Conservation (phyloP, 2,329 filamentous ascomycete genomes). For the Sclerotinia spermophila region DNA sequence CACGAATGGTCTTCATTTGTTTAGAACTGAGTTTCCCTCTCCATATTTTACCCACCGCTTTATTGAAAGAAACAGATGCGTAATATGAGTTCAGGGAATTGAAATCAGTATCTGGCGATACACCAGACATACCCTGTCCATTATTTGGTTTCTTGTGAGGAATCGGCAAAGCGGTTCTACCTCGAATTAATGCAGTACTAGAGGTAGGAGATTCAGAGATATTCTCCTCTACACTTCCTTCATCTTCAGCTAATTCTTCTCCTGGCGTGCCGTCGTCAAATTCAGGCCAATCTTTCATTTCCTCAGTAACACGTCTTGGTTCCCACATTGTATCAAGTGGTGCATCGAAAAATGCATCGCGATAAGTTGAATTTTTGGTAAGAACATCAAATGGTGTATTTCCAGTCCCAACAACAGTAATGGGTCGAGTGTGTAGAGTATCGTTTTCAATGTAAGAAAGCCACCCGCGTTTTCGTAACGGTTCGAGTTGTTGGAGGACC, state of each 20-base stretch:
- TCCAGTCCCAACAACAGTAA: conserved; percentile 69
- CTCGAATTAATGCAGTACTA: conserved; percentile 19
- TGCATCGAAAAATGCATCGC: conserved; percentile 65
- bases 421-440: conserved; percentile 49
- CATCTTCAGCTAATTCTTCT: conserved; percentile 23
- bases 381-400: conserved; percentile 57
- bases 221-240: conserved; percentile 26
- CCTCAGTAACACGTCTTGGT: conserved; percentile 22
- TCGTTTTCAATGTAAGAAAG: conserved; percentile 51
- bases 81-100: conserved; percentile 60
- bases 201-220: background rate
- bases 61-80: conserved; percentile 56
- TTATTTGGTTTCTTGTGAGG: conserved; percentile 20
- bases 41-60: conserved; percentile 49
- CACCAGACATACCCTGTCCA: conserved; percentile 45
- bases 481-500: conserved; percentile 53
- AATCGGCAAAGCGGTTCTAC: background rate
- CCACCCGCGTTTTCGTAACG: conserved; percentile 57
- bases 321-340: conserved; percentile 49
- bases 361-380: conserved; percentile 48
- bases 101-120: conserved; percentile 41
- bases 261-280: conserved; percentile 18
- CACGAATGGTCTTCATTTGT: conserved; percentile 45
- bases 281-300: conserved; percentile 18
- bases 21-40: conserved; percentile 44